A percentile compares a stretch with the other conserved stretches of the same genome.
These are phyloP conservation scores for Trichoderma pleuroti DNA, from an alignment of 2,329 filamentous ascomycete genomes.

Conservation along the genomic window DNA sequence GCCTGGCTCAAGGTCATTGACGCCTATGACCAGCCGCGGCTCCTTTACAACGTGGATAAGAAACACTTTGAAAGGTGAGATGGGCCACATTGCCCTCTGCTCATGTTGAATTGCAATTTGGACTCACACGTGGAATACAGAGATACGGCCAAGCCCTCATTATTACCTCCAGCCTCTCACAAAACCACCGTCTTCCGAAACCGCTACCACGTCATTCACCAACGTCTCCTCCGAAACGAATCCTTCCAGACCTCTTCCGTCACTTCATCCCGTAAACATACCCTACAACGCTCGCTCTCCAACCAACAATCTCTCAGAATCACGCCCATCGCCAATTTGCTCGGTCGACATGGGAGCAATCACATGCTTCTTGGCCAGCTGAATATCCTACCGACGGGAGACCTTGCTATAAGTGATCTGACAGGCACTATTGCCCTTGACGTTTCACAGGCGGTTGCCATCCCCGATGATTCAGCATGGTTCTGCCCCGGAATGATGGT, in stretches of 20 bases:
- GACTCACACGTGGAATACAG: conserved; percentile 33
- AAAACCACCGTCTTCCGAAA: conserved; percentile 87
- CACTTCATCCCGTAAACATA: conserved; percentile 53
- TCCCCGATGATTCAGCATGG: conserved; percentile 85
- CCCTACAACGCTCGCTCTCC: conserved; percentile 57
- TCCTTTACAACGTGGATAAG: conserved; percentile 72
- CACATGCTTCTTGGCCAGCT: conserved; percentile 87
- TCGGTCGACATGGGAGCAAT: conserved; percentile 75
- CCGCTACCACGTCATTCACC: conserved; percentile 86
- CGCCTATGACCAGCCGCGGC: conserved; percentile 80
- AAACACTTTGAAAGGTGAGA: conserved; percentile 82
- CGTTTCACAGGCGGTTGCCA: conserved; percentile 71
- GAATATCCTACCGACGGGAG: conserved; percentile 74
- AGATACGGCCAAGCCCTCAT: conserved; percentile 60
- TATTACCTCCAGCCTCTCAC: conserved; percentile 73
- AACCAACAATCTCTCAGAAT: conserved; percentile 75
- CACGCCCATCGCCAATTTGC: conserved; percentile 73
- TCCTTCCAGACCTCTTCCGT: conserved; percentile 83
- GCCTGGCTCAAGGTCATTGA: conserved; percentile 80
- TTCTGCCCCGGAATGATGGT: conserved; percentile 96
- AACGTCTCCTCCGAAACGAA: conserved; percentile 87
- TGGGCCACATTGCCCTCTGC: background rate
- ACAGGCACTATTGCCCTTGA: conserved; percentile 86
- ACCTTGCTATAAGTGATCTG: conserved; percentile 77
- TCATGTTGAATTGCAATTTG: background rate